phyloP scores from a whole-genome alignment of 2,329 filamentous ascomycete species.

The Aspergillus eucalypticola region DNA sequence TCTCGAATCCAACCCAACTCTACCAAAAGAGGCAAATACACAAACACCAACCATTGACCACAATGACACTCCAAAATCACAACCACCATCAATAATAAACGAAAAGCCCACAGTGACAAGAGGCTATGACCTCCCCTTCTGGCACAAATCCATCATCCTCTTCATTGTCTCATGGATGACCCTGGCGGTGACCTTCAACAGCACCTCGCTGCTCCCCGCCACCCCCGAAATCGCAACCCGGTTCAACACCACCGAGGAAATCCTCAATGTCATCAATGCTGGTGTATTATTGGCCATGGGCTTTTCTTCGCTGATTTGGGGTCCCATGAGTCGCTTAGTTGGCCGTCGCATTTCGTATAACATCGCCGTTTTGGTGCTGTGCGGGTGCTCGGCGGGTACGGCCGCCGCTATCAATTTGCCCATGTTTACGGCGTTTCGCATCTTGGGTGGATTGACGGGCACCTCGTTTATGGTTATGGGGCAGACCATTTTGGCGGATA shows the following conservation, averaged over 20 bases:
- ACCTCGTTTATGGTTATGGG: conserved; percentile 44
- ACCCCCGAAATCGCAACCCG: conserved; percentile 43
- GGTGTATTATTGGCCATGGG: conserved; percentile 43
- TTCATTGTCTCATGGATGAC: conserved; percentile 47
- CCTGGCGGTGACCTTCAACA: conserved; percentile 44
- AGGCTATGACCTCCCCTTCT: conserved; percentile 32
- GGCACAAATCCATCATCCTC: conserved; percentile 45
- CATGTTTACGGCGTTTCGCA: conserved; percentile 39
- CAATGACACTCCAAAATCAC: no score
- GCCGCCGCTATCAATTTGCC: conserved; percentile 33
- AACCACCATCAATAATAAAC: no score
- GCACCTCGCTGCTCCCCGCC: conserved; percentile 44
- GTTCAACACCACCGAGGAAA: conserved; percentile 37
- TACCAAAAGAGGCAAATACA: not conserved
- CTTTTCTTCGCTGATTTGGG: conserved; percentile 40
- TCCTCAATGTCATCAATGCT: conserved; percentile 40
- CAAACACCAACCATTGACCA: no score
- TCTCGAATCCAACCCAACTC: conserved; percentile 15
- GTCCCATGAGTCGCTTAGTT: conserved; percentile 32
- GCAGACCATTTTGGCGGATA: conserved; percentile 43
- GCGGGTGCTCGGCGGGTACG: conserved; percentile 34
- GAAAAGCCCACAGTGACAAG: not conserved
- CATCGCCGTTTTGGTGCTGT: conserved; percentile 35
- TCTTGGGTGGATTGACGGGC: conserved; percentile 39
- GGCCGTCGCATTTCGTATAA: conserved; percentile 37